Base-by-base conservation (phyloP, 2,329 filamentous ascomycete genomes). In the Pseudomassariella vexata region DNA sequence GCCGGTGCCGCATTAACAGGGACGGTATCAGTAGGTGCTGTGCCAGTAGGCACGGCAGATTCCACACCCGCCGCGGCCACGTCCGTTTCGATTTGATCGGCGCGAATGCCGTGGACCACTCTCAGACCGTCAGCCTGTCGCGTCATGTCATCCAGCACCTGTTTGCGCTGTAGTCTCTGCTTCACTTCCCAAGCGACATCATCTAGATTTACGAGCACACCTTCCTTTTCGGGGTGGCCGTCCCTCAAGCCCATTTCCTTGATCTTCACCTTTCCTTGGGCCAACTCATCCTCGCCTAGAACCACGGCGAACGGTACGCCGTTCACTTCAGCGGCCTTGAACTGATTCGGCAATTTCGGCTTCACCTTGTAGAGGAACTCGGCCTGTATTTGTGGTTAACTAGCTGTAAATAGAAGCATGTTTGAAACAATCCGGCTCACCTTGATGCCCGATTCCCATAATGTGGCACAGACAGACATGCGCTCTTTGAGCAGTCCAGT, bases 341-440 rank as follows among this genome's bases (percentile, higher is more conserved):
- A 96, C 57, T 96, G 90, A 39, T 81, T 74, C 9, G 79, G 82
- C 19, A 94, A 70, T 60, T 89, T 95, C 11, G 90, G 88, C 68
- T 94, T 95, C 44, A 82, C 74, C 64, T 95, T 96, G 67, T 85
- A 86, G 9, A 79, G 68, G 56, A 92, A 95, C 57, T 96, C 89
- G 36, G 89, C 82, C 73, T 77, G 30, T 32, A 18, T n/a, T 32
- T 28, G 15, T 19, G 16, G 38, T 57, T 47, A 56, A 45, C 29
- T 33, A 35, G 26, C 23, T 27, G 21, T 18, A 19, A 31, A 32
- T 16, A 23, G 28, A 14, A 25, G 16, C 9, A 12, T 10, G 21
- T 30, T 32, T 28, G 19, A 28, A 27, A 22, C 12, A 28, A 12
- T 14, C 18, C 12, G n/a, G 16, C 57, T 46, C 59, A 78, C 76